Base-by-base conservation (phyloP, 2,329 filamentous ascomycete species). In the Pseudonectria foliicola region DNA sequence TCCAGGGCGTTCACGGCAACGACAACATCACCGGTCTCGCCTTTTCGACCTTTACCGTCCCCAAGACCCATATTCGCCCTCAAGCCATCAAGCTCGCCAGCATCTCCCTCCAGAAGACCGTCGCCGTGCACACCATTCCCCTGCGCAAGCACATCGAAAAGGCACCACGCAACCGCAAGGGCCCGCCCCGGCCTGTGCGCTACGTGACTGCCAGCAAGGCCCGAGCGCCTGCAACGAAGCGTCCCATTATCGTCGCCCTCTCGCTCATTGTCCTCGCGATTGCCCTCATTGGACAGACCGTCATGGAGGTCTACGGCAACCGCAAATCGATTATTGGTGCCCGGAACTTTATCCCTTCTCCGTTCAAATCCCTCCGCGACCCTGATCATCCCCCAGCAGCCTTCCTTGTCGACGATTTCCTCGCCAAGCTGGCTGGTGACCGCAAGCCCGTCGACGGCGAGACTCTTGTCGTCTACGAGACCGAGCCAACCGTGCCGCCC, bases 71-170 rank as follows among this genome's bases (percentile, higher is more conserved):
- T 63, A 33, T 50, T 26, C 54, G 52, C 11, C 45, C 52, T 31
- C 61, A 60, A 32, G 53, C 40, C 51, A 65, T 93, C 47, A 85
- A 85, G 49, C 74, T 95, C 4, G 88, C 85, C 21, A 89, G 84
- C 30, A 82, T 86, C 27, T 87, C 83, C 31, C 79, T 93, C 48
- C 82, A 79, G 40, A 89, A 88, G 56, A 85, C 80, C 0, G 77
- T 88, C 27, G 77, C 83, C 21, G 80, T 94, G 16, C 85, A 94
- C 59, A 82, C 77, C 26, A 79, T 95, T 43, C 80, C 85, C 0
- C 71, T 95, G 31, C 67, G 63, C 44, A 66, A 63, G 40, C 49
- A 62, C 27, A 40, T 63, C 32, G 60, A 67, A 45, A 57, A 57
- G 37, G 44, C 57, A 11, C 50, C 59, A 7, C 41, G 58, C 27